Evolutionary conservation across 768 basidiomycete species (phyloP), one percentile per base, ranked within the genome.

Genomic region (Mycena albidolilacea): DNA sequence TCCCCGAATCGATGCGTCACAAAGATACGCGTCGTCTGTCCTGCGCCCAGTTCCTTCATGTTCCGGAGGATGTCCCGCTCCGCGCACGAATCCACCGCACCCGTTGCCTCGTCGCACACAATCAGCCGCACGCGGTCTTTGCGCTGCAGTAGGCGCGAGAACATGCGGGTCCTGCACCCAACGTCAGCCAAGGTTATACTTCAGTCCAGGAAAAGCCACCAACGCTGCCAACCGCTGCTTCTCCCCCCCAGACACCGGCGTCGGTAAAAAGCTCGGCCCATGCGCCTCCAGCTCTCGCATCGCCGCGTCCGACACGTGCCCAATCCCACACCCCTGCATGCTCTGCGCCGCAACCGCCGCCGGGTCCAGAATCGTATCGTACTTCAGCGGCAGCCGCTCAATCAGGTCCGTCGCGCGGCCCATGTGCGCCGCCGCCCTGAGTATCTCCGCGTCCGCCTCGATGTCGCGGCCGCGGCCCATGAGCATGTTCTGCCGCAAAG

Each of bases 91-190:
- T 92, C 91, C 50, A 91, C 74, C 3, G 88, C 85, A 0, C 90
- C 89, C 48, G 85, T 90, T 0, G 90, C 90, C 76, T 92, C 90
- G 71, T 92, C 91, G 3, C 88, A 84, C 4, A 88, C 84, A 19
- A 91, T 80, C 12, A 91, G 85, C 38, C 83, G 85, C 35, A 86
- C 82, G 79, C 80, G n/a, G 81, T 84, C 41, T 79, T 81, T 63
- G 83, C 80, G 39, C 85, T 79, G 84, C 87, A 86, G 69, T 87
- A 88, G 9, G 82, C 82, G 9, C 87, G 87, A 15, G 87, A 85
- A 37, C 88, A 88, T 65, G 11, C 37, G 75, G 41, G 59, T 61
- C 39, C 71, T 64, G 44, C 65, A 54, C 17, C 46, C 9, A 30
- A 60, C 54, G 65, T 48, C 19, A 55, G 55, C 50, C 35, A 39